phyloP scores from a whole-genome alignment of 228 moss, liverwort and hornwort species.

The Sphagnum magellanicum region DNA sequence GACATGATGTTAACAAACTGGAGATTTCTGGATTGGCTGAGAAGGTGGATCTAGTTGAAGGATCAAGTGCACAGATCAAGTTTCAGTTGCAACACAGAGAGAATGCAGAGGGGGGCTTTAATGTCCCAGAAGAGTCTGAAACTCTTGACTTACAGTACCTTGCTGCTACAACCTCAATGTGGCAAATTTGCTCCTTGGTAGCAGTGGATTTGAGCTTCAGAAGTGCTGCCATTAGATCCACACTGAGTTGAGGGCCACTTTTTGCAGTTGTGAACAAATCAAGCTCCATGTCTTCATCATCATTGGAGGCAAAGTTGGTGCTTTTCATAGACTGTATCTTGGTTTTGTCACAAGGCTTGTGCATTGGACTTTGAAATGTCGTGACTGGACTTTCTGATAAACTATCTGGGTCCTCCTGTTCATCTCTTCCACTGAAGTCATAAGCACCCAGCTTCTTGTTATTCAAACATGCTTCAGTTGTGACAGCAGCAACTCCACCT shows the following conservation, averaged over 20 bases:
- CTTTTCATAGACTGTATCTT: not conserved
- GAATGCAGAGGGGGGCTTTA: not conserved
- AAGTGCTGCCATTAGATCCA: conserved; percentile 22
- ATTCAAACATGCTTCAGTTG: too few relatives aligned
- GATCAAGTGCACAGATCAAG: not conserved
- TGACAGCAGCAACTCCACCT: not conserved
- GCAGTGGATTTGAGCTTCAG: conserved; percentile 35
- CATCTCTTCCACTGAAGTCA: too few relatives aligned
- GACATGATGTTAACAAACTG: not conserved
- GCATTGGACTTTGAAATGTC: too few relatives aligned
- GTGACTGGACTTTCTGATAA: not conserved
- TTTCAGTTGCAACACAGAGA: too few relatives aligned
- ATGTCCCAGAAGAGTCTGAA: not conserved
- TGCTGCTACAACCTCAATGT: conserved; percentile 40
- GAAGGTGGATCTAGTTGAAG: not conserved
- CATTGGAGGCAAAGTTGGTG: not conserved
- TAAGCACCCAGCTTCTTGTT: too few relatives aligned
- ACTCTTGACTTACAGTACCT: conserved; percentile 15
- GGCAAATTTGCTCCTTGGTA: conserved; percentile 46
- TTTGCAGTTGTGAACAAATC: conserved; percentile 10
- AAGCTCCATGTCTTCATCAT: conserved; percentile 5
- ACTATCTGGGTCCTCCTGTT: conserved; percentile 1
- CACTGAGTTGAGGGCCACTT: conserved; percentile 1
- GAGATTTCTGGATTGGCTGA: not conserved
- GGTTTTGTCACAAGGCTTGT: not conserved